phyloP scores from a whole-genome alignment of 495 filamentous ascomycete genomes.

The Hyaloscypha bicolor region DNA sequence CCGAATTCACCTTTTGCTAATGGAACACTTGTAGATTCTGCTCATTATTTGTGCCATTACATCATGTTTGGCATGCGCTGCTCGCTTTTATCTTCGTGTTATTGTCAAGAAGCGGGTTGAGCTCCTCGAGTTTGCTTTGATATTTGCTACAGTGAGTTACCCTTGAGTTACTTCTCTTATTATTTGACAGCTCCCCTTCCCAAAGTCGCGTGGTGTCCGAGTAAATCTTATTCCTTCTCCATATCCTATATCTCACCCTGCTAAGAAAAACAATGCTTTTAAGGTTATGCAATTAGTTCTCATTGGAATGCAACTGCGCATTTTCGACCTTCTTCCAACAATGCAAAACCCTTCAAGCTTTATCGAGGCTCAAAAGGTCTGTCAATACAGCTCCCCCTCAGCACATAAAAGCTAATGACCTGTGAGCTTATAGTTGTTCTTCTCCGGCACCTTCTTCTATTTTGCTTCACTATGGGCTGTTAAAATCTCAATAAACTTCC shows the following conservation, averaged over 20 bases:
- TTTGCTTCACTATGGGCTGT: constrained; percentile 1
- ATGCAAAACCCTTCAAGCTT: constrained; percentile 1
- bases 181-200: neutral
- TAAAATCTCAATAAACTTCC: constrained; percentile 1
- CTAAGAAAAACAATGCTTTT: neutral
- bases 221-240: neutral
- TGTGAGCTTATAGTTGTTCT: neutral
- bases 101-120: constrained; percentile 1
- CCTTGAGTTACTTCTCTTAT: constrained; percentile 1
- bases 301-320: constrained; percentile 1
- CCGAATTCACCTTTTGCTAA: neutral
- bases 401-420: neutral
- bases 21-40: constrained; percentile 5
- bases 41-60: constrained; percentile 2
- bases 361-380: neutral
- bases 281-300: constrained; percentile 6
- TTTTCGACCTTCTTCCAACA: neutral
- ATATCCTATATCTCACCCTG: neutral
- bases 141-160: constrained; percentile 1
- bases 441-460: constrained; percentile 6
- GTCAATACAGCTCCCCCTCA: neutral
- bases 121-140: constrained; percentile 2
- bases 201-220: constrained; percentile 5
- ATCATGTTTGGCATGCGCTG: constrained; percentile 1
- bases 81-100: constrained; percentile 9